A percentile compares a stretch with the other conserved stretches of the same genome.
Conservation (phyloP, 176 grass and related monocot species). For the Cenchrus fungigraminus region DNA sequence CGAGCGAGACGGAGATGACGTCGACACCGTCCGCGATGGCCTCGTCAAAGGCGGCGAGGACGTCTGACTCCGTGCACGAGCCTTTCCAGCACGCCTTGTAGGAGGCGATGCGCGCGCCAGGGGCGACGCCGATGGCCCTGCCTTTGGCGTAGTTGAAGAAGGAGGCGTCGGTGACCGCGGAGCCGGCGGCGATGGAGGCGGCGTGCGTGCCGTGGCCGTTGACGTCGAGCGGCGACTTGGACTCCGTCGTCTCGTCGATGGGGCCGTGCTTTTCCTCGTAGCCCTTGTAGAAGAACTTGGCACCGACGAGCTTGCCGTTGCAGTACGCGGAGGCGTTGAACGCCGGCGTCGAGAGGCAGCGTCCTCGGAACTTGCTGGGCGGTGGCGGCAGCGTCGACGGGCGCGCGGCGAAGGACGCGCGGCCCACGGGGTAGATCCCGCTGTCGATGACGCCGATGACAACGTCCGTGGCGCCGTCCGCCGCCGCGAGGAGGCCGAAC, state of each 20-base stretch:
- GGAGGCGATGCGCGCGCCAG: background rate
- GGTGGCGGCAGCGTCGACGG: no score
- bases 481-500: no score
- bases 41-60: constrained; percentile 19
- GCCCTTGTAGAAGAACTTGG: constrained; percentile 52
- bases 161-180: background rate
- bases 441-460: no score
- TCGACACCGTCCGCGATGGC: constrained; percentile 31
- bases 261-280: constrained; percentile 27
- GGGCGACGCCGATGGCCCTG: constrained; percentile 33
- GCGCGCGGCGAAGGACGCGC: no score
- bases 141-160: constrained; percentile 34
- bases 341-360: constrained; percentile 24
- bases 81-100: constrained; percentile 41
- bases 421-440: no score
- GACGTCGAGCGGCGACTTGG: constrained; percentile 37
- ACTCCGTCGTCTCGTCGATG: constrained; percentile 7
- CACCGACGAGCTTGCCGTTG: constrained; percentile 61
- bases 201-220: constrained; percentile 48
- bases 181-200: constrained; percentile 13
- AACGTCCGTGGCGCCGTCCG: no score
- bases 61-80: constrained; percentile 10
- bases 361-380: background rate
- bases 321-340: constrained; percentile 53
- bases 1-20: constrained; percentile 30